Evolutionary conservation across 768 basidiomycete genomes (phyloP).

Genomic region (Mycena belliarum): DNA sequence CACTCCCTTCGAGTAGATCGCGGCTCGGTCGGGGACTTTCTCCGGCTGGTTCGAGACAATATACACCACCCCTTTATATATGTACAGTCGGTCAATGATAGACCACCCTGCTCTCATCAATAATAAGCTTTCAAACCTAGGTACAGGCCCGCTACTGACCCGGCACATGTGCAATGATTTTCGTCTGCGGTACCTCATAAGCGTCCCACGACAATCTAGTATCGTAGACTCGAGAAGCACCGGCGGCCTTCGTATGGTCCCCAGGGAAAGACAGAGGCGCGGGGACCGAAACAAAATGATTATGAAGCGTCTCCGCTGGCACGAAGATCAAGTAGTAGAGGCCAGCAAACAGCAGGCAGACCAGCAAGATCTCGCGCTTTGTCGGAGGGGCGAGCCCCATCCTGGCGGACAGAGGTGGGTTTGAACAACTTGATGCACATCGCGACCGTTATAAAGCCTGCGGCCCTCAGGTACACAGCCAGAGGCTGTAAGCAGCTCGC

Average conservation of each 20-base stretch:
- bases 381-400: constrained; percentile 34
- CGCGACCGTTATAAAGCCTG: not conserved
- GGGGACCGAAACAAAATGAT: constrained; percentile 20
- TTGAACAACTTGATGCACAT: not conserved
- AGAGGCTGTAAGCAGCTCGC: not conserved
- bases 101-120: constrained; percentile 42
- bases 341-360: constrained; percentile 37
- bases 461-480: too few species aligned
- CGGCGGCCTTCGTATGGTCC: not conserved
- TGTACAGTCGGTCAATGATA: constrained; percentile 80
- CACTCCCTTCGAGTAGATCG: constrained; percentile 72
- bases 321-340: constrained; percentile 18
- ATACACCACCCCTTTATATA: constrained; percentile 79
- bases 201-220: constrained; percentile 8
- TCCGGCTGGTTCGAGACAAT: constrained; percentile 76
- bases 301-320: not conserved
- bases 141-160: not conserved
- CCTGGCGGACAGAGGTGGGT: not conserved
- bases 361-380: constrained; percentile 44
- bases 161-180: constrained; percentile 11
- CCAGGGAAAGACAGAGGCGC: constrained; percentile 7
- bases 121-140: not conserved
- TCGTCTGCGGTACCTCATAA: constrained; percentile 7
- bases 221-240: not conserved
- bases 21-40: constrained; percentile 60